Percentiles rank a stretch among this genome's conserved stretches.
These are phyloP conservation scores for Paecilomyces niveus DNA, from an alignment of 2,329 filamentous ascomycete species.

Conservation along the genomic window DNA sequence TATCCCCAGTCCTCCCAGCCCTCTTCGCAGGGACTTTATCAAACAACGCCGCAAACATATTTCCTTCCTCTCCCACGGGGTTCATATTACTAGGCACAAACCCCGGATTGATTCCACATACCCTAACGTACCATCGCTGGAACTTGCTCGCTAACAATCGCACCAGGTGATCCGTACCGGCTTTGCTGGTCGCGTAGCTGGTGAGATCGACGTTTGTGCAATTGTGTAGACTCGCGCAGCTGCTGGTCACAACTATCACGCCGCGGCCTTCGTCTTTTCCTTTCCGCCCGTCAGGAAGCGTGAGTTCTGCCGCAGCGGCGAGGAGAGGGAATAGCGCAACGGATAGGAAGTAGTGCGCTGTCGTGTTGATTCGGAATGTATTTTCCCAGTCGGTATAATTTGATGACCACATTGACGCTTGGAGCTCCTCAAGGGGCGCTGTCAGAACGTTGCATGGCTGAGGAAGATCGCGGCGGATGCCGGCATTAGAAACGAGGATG, in stretches of 20 bases:
- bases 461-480: slow-evolving; percentile 41
- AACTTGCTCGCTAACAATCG: slow-evolving; percentile 45
- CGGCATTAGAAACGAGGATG: slow-evolving; percentile 45
- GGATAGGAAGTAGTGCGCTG: slow-evolving; percentile 44
- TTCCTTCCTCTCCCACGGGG: slow-evolving; percentile 32
- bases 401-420: slow-evolving; percentile 43
- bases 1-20: slow-evolving; percentile 34
- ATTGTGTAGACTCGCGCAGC: slow-evolving; percentile 48
- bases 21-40: slow-evolving; percentile 34
- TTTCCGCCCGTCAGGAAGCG: slow-evolving; percentile 12
- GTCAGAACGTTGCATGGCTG: slow-evolving; percentile 38
- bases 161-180: slow-evolving; percentile 47
- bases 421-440: slow-evolving; percentile 36
- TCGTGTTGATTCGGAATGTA: slow-evolving; percentile 43
- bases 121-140: slow-evolving; percentile 35
- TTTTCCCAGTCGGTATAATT: slow-evolving; percentile 37
- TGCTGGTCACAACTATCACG: slow-evolving; percentile 44
- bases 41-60: slow-evolving; percentile 36
- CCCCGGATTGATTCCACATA: slow-evolving; percentile 40
- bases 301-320: slow-evolving; percentile 22
- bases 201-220: slow-evolving; percentile 47
- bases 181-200: slow-evolving; percentile 46
- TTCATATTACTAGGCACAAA: slow-evolving; percentile 43
- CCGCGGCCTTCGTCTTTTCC: slow-evolving; percentile 38
- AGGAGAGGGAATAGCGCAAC: slow-evolving; percentile 42